phyloP scores from a whole-genome alignment of 208 protist genomes.

The Balamuthia mandrillaris region DNA sequence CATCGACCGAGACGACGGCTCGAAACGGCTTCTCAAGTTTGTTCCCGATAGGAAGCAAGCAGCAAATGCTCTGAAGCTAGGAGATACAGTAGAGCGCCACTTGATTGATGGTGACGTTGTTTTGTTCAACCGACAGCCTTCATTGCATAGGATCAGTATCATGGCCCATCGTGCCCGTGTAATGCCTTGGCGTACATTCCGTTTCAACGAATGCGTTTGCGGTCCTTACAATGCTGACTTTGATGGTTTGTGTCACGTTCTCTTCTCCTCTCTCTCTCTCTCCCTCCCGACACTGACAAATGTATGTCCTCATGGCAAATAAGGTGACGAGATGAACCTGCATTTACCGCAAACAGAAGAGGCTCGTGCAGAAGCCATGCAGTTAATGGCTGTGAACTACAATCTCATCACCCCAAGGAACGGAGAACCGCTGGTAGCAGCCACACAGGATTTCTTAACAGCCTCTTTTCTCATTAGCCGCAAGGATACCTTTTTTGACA shows the following conservation, averaged over 20 bases:
- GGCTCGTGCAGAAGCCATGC: constrained; percentile 93
- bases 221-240: constrained; percentile 99
- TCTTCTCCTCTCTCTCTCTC: background rate
- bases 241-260: constrained; percentile 76
- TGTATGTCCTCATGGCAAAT: too few relatives aligned
- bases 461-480: constrained; percentile 10
- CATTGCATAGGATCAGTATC: constrained; percentile 97
- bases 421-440: constrained; percentile 95
- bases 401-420: constrained; percentile 98
- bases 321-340: constrained; percentile 99
- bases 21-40: constrained; percentile 42
- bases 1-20: constrained; percentile 48
- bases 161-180: constrained; percentile 91
- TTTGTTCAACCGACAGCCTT: constrained; percentile 99
- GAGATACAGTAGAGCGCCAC: constrained; percentile 99
- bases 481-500: constrained; percentile 28
- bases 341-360: constrained; percentile 99
- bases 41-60: constrained; percentile 77
- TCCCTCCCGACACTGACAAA: constrained; percentile 88
- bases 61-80: constrained; percentile 80
- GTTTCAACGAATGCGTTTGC: constrained; percentile 99
- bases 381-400: constrained; percentile 89
- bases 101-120: constrained; percentile 95
- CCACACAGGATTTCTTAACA: constrained; percentile 81
- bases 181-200: constrained; percentile 95